A percentile compares a stretch with the other conserved stretches of the same genome.
phyloP scores from a whole-genome alignment of 805 yeast genomes.

The Kockiozyma suomiensis region DNA sequence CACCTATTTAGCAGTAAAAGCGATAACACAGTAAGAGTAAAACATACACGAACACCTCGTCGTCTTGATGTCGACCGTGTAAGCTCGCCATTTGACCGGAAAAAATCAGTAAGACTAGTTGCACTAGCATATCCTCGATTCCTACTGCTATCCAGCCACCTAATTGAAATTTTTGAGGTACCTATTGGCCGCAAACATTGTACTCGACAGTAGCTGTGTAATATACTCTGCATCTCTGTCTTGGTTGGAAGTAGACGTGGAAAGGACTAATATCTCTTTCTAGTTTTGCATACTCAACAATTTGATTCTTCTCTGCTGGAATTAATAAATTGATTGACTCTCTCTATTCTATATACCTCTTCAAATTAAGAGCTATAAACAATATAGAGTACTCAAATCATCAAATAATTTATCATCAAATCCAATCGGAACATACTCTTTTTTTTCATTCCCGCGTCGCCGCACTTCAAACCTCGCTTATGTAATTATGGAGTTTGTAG shows the following conservation, averaged over 20 bases:
- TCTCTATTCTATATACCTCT: background rate
- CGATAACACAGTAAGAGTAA: too few species aligned
- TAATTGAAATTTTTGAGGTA: too few species aligned
- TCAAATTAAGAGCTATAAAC: too few species aligned
- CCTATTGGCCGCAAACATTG: background rate
- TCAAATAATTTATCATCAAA: too few species aligned
- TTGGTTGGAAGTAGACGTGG: too few species aligned
- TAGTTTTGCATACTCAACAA: too few species aligned
- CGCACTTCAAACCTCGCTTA: background rate
- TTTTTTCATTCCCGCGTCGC: background rate
- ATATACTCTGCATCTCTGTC: background rate
- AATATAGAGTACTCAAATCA: too few species aligned
- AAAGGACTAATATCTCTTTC: too few species aligned
- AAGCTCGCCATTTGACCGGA: constrained; percentile 17
- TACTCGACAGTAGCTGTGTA: background rate
- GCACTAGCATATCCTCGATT: background rate
- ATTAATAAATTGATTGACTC: too few species aligned
- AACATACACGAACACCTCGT: constrained; percentile 2
- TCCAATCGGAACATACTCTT: background rate
- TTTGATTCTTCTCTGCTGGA: too few species aligned
- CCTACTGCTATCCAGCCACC: background rate
- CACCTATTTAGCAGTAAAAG: too few species aligned
- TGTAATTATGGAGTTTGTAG: background rate
- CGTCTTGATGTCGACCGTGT: background rate
- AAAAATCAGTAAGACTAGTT: constrained; percentile 1